Conservation (phyloP, 306 rosid species). For the Citrullus colocynthis region DNA sequence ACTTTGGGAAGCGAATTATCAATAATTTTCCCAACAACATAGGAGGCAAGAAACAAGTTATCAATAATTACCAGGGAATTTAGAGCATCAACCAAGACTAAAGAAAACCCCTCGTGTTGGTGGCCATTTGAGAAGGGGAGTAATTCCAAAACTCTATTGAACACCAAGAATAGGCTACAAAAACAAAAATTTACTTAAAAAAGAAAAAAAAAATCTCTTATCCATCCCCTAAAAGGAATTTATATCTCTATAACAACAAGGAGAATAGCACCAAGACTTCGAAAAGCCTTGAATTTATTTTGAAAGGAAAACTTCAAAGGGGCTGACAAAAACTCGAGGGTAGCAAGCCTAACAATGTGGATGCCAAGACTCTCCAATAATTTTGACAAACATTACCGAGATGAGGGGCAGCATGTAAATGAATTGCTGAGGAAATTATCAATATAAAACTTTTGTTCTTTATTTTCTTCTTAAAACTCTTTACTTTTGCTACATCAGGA, state of each 20-base stretch:
- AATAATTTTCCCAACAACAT: neutral
- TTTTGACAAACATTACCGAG: neutral
- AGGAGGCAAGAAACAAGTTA: too few species aligned
- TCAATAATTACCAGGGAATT: too few species aligned
- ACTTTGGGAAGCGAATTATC: neutral
- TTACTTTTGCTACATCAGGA: neutral
- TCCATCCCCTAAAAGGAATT: neutral
- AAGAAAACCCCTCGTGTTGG: too few species aligned
- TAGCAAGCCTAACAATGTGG: neutral
- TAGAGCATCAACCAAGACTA: too few species aligned
- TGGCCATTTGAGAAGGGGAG: too few species aligned
- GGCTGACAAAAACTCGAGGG: neutral
- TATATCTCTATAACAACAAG: neutral
- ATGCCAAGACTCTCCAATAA: neutral
- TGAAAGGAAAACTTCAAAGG: neutral
- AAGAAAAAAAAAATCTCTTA: too few species aligned
- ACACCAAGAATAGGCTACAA: too few species aligned
- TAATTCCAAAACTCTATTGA: too few species aligned
- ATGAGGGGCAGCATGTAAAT: neutral
- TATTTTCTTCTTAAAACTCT: neutral
- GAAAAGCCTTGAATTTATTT: too few species aligned
- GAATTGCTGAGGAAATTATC: neutral
- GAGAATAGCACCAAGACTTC: neutral
- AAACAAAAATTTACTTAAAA: too few species aligned
- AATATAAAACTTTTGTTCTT: neutral